phyloP scores from a whole-genome alignment of 768 basidiomycete genomes.

The Tulasnella calospora region DNA sequence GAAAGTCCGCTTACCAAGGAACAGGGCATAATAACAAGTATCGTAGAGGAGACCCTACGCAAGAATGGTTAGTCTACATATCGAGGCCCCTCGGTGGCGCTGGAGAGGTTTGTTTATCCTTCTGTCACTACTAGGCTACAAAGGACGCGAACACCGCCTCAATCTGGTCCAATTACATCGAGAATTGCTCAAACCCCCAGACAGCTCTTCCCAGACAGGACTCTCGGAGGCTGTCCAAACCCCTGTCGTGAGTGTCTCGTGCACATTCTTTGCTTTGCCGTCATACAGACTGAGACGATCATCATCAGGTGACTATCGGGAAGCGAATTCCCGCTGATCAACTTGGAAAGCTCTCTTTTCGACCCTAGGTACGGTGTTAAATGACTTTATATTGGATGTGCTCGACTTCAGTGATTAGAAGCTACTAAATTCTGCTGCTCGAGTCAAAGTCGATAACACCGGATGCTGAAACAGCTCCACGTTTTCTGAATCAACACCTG shows the following conservation, averaged over 20 bases:
- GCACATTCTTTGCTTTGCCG: not conserved
- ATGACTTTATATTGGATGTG: not conserved
- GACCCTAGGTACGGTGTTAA: not conserved
- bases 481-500: not conserved
- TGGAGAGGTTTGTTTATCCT: not conserved
- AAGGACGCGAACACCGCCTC: not conserved
- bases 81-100: not conserved
- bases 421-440: not conserved
- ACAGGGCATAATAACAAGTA: not conserved
- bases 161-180: not conserved
- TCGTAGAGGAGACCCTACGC: not conserved
- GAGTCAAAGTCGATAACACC: too few species aligned
- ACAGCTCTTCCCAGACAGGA: not conserved
- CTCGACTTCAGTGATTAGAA: not conserved
- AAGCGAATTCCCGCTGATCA: not conserved
- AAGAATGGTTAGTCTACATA: not conserved
- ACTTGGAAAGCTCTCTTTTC: not conserved
- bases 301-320: not conserved
- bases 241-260: not conserved
- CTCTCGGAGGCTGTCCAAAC: not conserved
- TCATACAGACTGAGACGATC: not conserved
- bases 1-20: not conserved
- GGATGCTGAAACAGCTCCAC: too few species aligned
- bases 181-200: not conserved
- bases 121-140: not conserved